phyloP scores from a whole-genome alignment of 257 asterid genomes.

The Paulownia fortunei region DNA sequence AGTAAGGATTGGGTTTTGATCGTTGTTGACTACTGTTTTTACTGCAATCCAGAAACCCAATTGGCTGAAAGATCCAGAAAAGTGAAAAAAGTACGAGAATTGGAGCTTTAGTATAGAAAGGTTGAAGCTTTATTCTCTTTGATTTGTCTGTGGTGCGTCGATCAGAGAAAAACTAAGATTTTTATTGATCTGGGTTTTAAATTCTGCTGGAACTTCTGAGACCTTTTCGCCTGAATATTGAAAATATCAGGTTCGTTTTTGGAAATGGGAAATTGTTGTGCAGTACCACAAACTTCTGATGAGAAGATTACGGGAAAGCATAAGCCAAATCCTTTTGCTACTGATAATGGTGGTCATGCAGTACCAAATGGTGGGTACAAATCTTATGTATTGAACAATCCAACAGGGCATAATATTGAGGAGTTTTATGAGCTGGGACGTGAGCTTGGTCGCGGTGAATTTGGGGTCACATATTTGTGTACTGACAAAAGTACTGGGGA shows the following conservation, averaged over 20 bases:
- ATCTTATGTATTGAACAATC: slow-evolving; percentile 47
- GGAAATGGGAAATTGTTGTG: slow-evolving; percentile 74
- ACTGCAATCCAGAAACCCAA: slow-evolving; percentile 15
- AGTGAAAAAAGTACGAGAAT: slow-evolving; percentile 19
- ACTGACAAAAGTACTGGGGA: slow-evolving; percentile 50
- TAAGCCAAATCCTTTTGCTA: slow-evolving; percentile 48
- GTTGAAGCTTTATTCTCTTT: too few species aligned
- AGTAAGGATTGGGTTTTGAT: slow-evolving; percentile 26
- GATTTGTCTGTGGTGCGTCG: too few species aligned
- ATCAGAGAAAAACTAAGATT: slow-evolving; percentile 20
- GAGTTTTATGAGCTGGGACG: slow-evolving; percentile 57
- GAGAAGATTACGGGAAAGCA: slow-evolving; percentile 43
- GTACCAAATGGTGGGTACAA: slow-evolving; percentile 42
- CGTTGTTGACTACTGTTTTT: slow-evolving; percentile 23
- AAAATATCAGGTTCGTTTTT: not conserved
- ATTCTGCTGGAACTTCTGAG: slow-evolving; percentile 11
- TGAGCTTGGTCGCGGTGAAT: slow-evolving; percentile 68
- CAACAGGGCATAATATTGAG: slow-evolving; percentile 56
- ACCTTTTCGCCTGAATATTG: not conserved
- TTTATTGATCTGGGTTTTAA: slow-evolving; percentile 23
- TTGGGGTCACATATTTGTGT: slow-evolving; percentile 61
- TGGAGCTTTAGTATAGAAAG: too few species aligned
- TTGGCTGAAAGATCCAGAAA: slow-evolving; percentile 30
- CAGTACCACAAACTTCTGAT: slow-evolving; percentile 52
- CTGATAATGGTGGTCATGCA: slow-evolving; percentile 24